Evolutionary conservation across 2,329 filamentous ascomycete species (phyloP), one percentile per base, ranked within the genome.

Genomic region (Fusarium sarcochroum): DNA sequence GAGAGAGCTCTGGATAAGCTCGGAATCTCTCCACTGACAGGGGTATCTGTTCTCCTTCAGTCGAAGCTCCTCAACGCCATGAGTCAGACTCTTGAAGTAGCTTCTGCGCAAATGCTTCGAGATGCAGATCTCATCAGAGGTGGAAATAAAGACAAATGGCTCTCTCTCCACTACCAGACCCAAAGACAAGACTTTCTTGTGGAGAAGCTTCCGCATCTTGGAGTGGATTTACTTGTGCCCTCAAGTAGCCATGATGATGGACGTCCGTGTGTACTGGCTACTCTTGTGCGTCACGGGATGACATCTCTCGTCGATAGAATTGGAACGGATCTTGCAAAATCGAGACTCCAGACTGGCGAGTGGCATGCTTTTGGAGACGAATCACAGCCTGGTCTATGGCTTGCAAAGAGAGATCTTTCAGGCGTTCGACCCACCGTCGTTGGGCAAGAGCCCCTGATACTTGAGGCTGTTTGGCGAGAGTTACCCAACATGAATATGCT

Each of bases 401-500:
- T 57, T 25, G 51, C 65, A 13, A 57, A 53, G 3, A 63, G 48
- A 8, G 35, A 44, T 15, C 6, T 48, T 21, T 10, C 41, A 15
- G 32, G 10, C 7, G 7, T 6, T 27, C 3, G 21, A 4, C 8
- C 34, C 7, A 8, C 20, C 4, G 7, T 40, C 10, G 1, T 5
- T 2, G 34, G 20, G n/a, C 25, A 25, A 2, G 49, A 34, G 20
- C 41, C 73, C 1, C 70, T 76, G 8, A 58, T 79, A 2, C 37
- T 75, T 13, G 47, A 65, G 4, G 78, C 78, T 21, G 76, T 78
- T 45, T 27, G 49, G n/a, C 66, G 75, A 25, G 54, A 72, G 5
- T 55, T 77, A 14, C 79, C 79, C 9, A 80, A 81, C 37, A 75
- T 81, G 59, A 71, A 75, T 7, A 71, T 80, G 5, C 66, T 80